Percentiles rank a stretch among this genome's conserved stretches.
Evolutionary conservation across 129 eudicot species (phyloP).

Genomic region (Helianthus tuberosus): DNA sequence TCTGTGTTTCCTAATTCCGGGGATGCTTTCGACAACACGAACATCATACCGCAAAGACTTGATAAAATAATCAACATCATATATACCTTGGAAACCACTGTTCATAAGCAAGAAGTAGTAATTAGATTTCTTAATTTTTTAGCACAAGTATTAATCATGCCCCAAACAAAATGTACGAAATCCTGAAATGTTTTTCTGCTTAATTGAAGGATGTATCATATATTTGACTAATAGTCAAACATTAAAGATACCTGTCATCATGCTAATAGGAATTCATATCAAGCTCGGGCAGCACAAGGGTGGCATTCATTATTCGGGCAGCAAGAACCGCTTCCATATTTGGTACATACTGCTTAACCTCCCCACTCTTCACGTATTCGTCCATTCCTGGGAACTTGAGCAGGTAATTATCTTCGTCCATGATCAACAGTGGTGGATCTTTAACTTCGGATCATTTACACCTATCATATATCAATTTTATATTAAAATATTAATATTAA

Average conservation of each 20-base stretch:
- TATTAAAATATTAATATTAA: too few species aligned
- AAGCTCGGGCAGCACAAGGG: slow-evolving; percentile 93
- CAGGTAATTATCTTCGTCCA: too few species aligned
- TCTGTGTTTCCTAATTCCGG: slow-evolving; percentile 78
- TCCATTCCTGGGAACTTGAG: too few species aligned
- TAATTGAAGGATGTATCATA: not conserved
- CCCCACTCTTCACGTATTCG: too few species aligned
- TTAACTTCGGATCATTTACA: too few species aligned
- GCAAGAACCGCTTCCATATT: slow-evolving; percentile 99
- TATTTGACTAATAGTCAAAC: slow-evolving; percentile 1
- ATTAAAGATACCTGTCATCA: slow-evolving; percentile 69
- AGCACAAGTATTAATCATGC: not conserved
- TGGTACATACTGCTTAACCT: too few species aligned
- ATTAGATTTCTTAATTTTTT: not conserved
- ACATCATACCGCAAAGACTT: slow-evolving; percentile 82
- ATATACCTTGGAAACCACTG: slow-evolving; percentile 87
- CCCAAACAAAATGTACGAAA: slow-evolving; percentile 7
- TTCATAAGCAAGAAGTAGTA: slow-evolving; percentile 21
- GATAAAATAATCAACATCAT: slow-evolving; percentile 88
- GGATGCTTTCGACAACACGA: slow-evolving; percentile 76
- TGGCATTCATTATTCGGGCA: slow-evolving; percentile 97
- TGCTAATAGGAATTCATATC: slow-evolving; percentile 97
- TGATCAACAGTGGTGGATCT: too few species aligned
- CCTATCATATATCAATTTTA: too few species aligned
- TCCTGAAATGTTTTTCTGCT: not conserved